Conservation (phyloP, 2,329 filamentous ascomycete species). For the Catunica adiposa region DNA sequence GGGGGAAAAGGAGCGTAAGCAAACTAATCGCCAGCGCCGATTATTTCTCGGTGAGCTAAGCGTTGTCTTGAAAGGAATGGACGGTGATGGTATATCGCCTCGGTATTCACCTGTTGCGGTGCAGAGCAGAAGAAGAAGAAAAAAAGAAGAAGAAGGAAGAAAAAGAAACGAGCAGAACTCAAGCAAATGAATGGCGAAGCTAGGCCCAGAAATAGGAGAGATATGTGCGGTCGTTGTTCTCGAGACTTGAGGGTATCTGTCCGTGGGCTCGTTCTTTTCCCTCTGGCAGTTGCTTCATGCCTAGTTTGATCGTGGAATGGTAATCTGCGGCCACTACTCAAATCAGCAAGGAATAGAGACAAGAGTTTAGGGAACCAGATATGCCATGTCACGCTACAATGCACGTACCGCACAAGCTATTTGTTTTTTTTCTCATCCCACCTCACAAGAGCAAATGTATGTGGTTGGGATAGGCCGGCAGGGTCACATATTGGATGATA, state of each 20-base stretch:
- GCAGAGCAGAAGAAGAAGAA: background rate
- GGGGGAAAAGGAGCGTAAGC: background rate
- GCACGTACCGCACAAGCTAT: background rate
- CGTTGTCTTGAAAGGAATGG: background rate
- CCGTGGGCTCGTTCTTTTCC: background rate
- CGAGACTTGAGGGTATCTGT: background rate
- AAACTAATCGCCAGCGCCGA: background rate
- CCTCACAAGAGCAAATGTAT: background rate
- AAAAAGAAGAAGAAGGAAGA: background rate
- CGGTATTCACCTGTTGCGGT: background rate
- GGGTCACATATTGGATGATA: background rate
- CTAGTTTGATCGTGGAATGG: background rate
- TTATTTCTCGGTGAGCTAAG: background rate
- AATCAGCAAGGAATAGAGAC: background rate
- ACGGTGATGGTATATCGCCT: constrained; percentile 3
- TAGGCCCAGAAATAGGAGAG: background rate
- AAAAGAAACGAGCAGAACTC: background rate
- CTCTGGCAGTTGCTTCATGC: background rate
- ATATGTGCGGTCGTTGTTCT: background rate
- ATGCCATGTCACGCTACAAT: constrained; percentile 4
- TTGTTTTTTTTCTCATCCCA: background rate
- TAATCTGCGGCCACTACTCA: background rate
- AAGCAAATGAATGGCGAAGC: background rate
- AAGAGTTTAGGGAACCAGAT: background rate
- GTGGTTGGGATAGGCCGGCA: background rate